A percentile compares a stretch with the other conserved stretches of the same genome.
phyloP scores from a whole-genome alignment of 2,329 filamentous ascomycete species.

The Verticillium albo-atrum region DNA sequence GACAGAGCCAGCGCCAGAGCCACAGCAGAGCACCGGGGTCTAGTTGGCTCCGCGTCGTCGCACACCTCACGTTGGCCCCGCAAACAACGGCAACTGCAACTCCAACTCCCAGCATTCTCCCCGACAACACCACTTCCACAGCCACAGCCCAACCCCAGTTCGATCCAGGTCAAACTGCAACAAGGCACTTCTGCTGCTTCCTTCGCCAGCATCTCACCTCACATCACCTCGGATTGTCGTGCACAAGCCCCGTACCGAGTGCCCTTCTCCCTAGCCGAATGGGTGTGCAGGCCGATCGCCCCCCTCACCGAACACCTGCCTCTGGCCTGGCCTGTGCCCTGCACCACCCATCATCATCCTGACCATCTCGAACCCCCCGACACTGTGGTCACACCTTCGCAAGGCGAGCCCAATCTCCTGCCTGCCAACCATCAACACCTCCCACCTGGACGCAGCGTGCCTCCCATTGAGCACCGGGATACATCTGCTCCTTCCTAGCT shows the following conservation, averaged over 20 bases:
- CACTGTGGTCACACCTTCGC: background rate
- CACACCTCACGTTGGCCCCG: slow-evolving; percentile 13
- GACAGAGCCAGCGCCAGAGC: too few relatives aligned
- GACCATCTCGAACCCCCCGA: background rate
- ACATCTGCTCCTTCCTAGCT: background rate
- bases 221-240: background rate
- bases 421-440: background rate
- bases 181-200: background rate
- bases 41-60: slow-evolving; percentile 9
- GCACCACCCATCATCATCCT: background rate
- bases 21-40: background rate
- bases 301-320: background rate
- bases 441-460: background rate
- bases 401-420: background rate
- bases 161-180: background rate
- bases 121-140: slow-evolving; percentile 5
- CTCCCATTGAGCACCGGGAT: background rate
- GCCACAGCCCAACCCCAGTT: slow-evolving; percentile 5
- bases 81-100: slow-evolving; percentile 15
- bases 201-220: background rate
- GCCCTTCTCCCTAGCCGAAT: background rate
- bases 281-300: background rate
- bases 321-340: background rate
- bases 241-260: background rate
- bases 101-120: slow-evolving; percentile 3